phyloP scores from a whole-genome alignment of 139 green algal genomes.

The Nannochloris sp. region DNA sequence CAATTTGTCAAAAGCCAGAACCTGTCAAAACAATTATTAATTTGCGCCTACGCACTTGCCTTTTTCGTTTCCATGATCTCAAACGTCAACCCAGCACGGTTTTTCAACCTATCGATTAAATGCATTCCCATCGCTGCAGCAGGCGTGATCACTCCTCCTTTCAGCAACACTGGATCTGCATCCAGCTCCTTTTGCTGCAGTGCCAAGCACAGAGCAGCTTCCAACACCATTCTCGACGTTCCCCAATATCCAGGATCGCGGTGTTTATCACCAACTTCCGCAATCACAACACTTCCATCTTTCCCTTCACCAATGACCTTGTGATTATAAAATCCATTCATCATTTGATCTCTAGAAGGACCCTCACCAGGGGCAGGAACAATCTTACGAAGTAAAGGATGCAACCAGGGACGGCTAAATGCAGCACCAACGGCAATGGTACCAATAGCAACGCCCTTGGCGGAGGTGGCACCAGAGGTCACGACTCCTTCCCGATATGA shows the following conservation, averaged over 20 bases:
- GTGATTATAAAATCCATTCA: conserved; percentile 15
- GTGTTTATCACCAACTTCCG: conserved; percentile 7
- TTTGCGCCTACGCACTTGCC: too few relatives aligned
- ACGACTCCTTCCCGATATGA: conserved; percentile 45
- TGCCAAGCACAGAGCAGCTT: conserved; percentile 46
- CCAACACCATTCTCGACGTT: conserved; percentile 40
- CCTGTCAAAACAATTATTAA: too few relatives aligned
- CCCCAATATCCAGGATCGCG: conserved; percentile 24
- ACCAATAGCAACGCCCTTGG: conserved; percentile 5
- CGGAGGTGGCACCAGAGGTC: not conserved
- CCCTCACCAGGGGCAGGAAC: conserved; percentile 20
- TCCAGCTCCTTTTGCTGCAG: conserved; percentile 39
- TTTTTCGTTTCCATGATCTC: too few relatives aligned
- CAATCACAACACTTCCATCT: not conserved
- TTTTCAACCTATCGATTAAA: conserved; percentile 52
- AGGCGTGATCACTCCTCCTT: conserved; percentile 61
- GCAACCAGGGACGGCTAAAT: conserved; percentile 19
- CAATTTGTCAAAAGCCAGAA: too few relatives aligned
- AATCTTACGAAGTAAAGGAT: conserved; percentile 26
- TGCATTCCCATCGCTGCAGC: conserved; percentile 46
- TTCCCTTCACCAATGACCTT: conserved; percentile 6
- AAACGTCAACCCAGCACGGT: too few relatives aligned
- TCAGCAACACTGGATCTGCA: not conserved
- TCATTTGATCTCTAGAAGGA: conserved; percentile 12
- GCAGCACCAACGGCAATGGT: not conserved